Percentiles rank a stretch among this genome's conserved stretches.
phyloP scores from a whole-genome alignment of 2,329 filamentous ascomycete genomes.

The Zalaria obscura region DNA sequence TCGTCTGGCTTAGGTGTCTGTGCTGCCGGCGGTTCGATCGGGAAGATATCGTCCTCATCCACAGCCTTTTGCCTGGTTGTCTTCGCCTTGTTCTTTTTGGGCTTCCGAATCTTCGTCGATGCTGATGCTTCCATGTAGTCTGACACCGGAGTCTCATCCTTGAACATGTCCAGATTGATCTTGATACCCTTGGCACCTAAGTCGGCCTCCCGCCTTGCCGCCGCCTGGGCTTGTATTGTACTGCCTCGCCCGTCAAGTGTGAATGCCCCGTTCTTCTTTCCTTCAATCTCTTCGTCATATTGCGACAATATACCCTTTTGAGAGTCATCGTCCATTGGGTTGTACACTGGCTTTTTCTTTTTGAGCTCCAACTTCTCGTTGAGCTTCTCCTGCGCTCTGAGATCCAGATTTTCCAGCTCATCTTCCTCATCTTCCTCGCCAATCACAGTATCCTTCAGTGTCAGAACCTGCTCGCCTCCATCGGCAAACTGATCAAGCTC shows the following conservation, averaged over 20 bases:
- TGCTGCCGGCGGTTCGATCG: conserved; percentile 18
- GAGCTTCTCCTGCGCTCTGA: conserved; percentile 59
- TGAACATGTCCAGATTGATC: conserved; percentile 60
- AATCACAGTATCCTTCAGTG: conserved; percentile 85
- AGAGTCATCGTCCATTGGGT: conserved; percentile 56
- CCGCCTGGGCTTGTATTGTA: conserved; percentile 47
- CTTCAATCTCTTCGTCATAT: conserved; percentile 89
- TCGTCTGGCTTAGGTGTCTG: conserved; percentile 18
- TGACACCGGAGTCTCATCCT: conserved; percentile 54
- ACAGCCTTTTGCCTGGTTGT: conserved; percentile 53
- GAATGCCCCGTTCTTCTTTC: conserved; percentile 82
- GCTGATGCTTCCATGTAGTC: conserved; percentile 72
- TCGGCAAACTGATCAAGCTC: conserved; percentile 71
- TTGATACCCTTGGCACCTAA: conserved; percentile 50
- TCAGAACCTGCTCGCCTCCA: conserved; percentile 68
- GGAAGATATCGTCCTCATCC: conserved; percentile 44
- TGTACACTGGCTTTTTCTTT: conserved; percentile 80
- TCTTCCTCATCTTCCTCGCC: conserved; percentile 71
- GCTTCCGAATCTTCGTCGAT: conserved; percentile 85
- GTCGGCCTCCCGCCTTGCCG: conserved; percentile 23
- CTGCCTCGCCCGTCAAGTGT: conserved; percentile 69
- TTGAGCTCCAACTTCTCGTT: conserved; percentile 70
- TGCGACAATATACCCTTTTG: conserved; percentile 63
- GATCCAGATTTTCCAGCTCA: conserved; percentile 65
- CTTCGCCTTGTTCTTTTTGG: conserved; percentile 71